A percentile compares a stretch with the other conserved stretches of the same genome.
Conservation (phyloP, 2,329 filamentous ascomycete genomes). For the Beauveria medogensis region DNA sequence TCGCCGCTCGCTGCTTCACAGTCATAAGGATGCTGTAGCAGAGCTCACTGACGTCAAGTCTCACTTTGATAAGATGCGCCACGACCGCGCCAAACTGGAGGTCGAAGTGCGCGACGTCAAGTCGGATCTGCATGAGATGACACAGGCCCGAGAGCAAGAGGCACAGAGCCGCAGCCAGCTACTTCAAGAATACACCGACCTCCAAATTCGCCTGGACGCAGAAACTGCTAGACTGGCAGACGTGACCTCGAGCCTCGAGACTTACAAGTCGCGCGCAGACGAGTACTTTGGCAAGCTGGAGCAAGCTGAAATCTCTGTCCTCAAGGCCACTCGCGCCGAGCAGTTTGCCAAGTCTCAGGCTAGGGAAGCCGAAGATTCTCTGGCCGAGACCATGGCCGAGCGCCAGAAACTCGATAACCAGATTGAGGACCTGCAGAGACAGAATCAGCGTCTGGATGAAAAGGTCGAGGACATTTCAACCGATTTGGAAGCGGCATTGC, state of each 20-base stretch:
- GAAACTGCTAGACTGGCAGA: conserved; percentile 81
- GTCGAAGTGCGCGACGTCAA: conserved; percentile 78
- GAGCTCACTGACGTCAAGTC: conserved; percentile 82
- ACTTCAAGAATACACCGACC: conserved; percentile 83
- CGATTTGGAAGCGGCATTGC: conserved; percentile 74
- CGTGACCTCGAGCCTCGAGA: conserved; percentile 69
- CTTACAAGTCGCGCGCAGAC: conserved; percentile 88
- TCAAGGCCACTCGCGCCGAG: conserved; percentile 86
- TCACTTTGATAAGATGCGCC: conserved; percentile 79
- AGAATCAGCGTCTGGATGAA: conserved; percentile 85
- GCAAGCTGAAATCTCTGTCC: conserved; percentile 89
- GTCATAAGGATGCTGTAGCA: conserved; percentile 75
- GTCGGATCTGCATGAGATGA: conserved; percentile 77
- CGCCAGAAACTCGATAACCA: conserved; percentile 80
- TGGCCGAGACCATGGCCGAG: conserved; percentile 82
- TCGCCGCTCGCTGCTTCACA: conserved; percentile 69
- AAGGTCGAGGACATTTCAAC: conserved; percentile 85
- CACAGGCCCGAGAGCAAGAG: conserved; percentile 74
- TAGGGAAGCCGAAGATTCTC: conserved; percentile 84
- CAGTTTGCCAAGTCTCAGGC: conserved; percentile 89
- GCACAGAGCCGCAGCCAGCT: conserved; percentile 79
- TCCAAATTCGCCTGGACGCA: conserved; percentile 86
- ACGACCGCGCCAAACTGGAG: conserved; percentile 70
- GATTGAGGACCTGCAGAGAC: conserved; percentile 83
- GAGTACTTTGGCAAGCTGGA: conserved; percentile 97